phyloP scores from a whole-genome alignment of 768 basidiomycete species.

The Dictyophora rubrovolvata region DNA sequence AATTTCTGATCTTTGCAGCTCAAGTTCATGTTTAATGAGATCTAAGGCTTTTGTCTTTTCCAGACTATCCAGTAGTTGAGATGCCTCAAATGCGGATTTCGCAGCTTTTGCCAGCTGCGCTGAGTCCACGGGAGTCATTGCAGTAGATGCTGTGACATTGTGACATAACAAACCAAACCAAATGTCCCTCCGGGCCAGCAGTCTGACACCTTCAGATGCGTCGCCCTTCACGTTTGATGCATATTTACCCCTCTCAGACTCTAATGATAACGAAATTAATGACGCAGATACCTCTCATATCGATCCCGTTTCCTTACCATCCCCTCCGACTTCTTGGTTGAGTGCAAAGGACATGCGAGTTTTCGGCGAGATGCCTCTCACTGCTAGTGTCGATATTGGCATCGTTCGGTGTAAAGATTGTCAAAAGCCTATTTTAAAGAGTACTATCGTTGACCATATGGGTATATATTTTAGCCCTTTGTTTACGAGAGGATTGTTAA shows the following conservation, averaged over 20 bases:
- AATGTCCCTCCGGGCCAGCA: slow-evolving; percentile 14
- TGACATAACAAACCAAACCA: not conserved
- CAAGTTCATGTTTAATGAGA: slow-evolving; percentile 59
- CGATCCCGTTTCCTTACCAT: slow-evolving; percentile 37
- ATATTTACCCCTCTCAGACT: slow-evolving; percentile 20
- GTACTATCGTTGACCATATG: slow-evolving; percentile 64
- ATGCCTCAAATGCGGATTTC: slow-evolving; percentile 75
- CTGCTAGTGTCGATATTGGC: slow-evolving; percentile 40
- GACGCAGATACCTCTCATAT: slow-evolving; percentile 21
- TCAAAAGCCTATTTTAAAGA: slow-evolving; percentile 68
- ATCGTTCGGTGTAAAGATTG: slow-evolving; percentile 73
- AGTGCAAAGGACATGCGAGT: slow-evolving; percentile 81
- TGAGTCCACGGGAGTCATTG: not conserved
- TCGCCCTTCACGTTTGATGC: slow-evolving; percentile 59
- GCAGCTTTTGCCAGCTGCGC: slow-evolving; percentile 61
- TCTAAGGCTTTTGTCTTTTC: slow-evolving; percentile 66
- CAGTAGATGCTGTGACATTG: not conserved
- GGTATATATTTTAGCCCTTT: slow-evolving; percentile 34
- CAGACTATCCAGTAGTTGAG: slow-evolving; percentile 63
- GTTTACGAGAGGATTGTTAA: not conserved
- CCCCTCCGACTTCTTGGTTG: slow-evolving; percentile 80
- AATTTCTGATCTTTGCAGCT: slow-evolving; percentile 53
- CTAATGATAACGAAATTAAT: slow-evolving; percentile 16
- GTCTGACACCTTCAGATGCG: slow-evolving; percentile 28
- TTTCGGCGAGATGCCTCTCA: slow-evolving; percentile 68